Evolutionary conservation across 768 basidiomycete species (phyloP), one percentile per base, ranked within the genome.

Genomic region (Neoboletus subvelutipes): DNA sequence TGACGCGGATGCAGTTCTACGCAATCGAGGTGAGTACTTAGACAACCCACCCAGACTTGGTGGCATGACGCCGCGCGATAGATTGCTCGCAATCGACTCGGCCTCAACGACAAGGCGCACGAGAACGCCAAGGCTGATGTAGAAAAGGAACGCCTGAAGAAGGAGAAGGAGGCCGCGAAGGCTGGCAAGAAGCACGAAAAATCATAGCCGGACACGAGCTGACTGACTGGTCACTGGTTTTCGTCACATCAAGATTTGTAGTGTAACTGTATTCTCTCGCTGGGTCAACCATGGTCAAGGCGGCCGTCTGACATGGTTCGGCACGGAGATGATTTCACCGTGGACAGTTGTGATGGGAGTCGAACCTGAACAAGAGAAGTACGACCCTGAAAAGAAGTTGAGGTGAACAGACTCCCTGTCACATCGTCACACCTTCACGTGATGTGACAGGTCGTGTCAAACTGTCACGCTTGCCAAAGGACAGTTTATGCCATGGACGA

Each of bases 1-100:
- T 68, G 12, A 62, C 50, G 17, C 54, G 58, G 46, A 61, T 70
- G 41, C 74, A 98, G 82, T 99, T 98, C 78, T 94, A 94, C 65
- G 94, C 91, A 12, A 84, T 93, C 68, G 97, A 97, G 79, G 91
- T 90, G 67, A 47, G 65, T 67, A 13, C 22, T 47, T 50, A 18
- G 71, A 58, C 42, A 26, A n/a, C 5, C 17, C 57, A 33, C 42
- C 55, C 53, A 51, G 50, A 33, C 26, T 24, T 24, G 50, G 41
- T 26, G 47, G 5, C 5, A 48, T 54, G 57, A 46, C 15, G 10
- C 34, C 11, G 15, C 37, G 15, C 41, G 60, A 36, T 52, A 97
- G 90, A 95, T 99, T 71, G 84, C 93, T 11, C 85, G 97, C 57
- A 98, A 98, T 76, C 79, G 87, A 55, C 81, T 92, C 1, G 94